A percentile compares a stretch with the other conserved stretches of the same genome.
Evolutionary conservation across 2,329 filamentous ascomycete genomes (phyloP).

Genomic region (Cladobotryum mycophilum): DNA sequence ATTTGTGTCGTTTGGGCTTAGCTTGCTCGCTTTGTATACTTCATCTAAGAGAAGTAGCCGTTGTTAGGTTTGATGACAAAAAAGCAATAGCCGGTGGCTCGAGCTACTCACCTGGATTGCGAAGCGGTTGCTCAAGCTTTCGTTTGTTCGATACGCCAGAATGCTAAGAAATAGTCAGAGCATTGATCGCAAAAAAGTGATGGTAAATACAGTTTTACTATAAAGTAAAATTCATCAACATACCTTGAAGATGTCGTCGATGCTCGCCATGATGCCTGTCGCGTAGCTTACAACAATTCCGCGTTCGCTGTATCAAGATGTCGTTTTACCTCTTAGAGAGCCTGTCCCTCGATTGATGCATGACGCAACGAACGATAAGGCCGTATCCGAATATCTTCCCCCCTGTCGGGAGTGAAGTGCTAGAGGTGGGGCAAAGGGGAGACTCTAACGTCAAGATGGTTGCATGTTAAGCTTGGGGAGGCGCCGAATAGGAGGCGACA

Average conservation of each 20-base stretch:
- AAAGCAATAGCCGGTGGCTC: not conserved
- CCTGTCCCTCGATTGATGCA: slow-evolving; percentile 11
- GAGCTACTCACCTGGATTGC: slow-evolving; percentile 53
- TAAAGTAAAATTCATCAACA: not conserved
- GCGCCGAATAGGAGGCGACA: too few species aligned
- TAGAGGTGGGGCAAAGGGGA: not conserved
- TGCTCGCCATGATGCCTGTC: slow-evolving; percentile 43
- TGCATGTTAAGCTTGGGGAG: too few species aligned
- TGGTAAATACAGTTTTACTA: too few species aligned
- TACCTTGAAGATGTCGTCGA: slow-evolving; percentile 55
- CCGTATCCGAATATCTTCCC: not conserved
- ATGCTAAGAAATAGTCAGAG: slow-evolving; percentile 22
- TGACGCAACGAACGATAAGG: slow-evolving; percentile 2
- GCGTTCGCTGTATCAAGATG: not conserved
- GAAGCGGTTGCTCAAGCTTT: slow-evolving; percentile 55
- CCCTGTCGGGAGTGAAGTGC: too few species aligned
- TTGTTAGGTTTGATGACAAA: not conserved
- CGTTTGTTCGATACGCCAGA: slow-evolving; percentile 51
- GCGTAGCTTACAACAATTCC: not conserved
- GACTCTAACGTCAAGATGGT: not conserved
- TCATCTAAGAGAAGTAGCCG: slow-evolving; percentile 37
- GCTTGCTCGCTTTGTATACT: slow-evolving; percentile 57
- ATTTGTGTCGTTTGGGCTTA: slow-evolving; percentile 38
- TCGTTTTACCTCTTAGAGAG: slow-evolving; percentile 2
- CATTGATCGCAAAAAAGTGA: not conserved